Base-by-base conservation (phyloP, 2,329 filamentous ascomycete species). In the Monosporascus ibericus region DNA sequence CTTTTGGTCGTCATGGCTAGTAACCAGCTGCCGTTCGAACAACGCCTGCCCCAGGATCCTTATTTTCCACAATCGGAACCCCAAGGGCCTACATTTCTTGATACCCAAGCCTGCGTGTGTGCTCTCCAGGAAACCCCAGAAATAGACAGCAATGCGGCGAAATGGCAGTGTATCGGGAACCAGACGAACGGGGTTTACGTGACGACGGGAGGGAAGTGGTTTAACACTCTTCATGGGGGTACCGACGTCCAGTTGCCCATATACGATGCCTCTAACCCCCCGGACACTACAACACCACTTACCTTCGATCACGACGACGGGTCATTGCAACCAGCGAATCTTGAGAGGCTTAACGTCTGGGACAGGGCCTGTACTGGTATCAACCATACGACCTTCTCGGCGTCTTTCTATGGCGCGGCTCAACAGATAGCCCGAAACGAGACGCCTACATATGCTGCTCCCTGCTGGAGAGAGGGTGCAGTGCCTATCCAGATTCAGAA, bases 151-250 rank as follows among this genome's bases (percentile, higher is more conserved):
- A 49, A 52, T 6, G 48, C 58, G 25, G 60, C 63, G 11, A 62
- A 64, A n/a, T 76, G 73, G 73, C 71, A 73, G 53, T 76, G 73
- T 55, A 70, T 75, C 30, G 72, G 73, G 14, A 72, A 75, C 53
- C 72, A 74, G 55, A 74, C 70, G 0, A 60, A 72, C 44, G 65
- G 64, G 2, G 64, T 72, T 1, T 73, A 73, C 50, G 55, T 53
- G 2, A 62, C 63, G 18, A 70, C 59, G 20, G 65, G 60, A 3
- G 73, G 73, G 5, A 75, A 74, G 53, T 76, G 73, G 73, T 76
- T 72, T 53, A 62, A 66, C 14, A 61, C 67, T 24, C 49, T 63
- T 2, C 59, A 68, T 22, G 61, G 56, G 11, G 64, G 52, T 15
- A 56, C 11, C 27, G 59, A 56, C 2, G 22, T 63, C 24, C 51